These are phyloP conservation scores for Biscogniauxia mediterranea DNA, from an alignment of 2,329 filamentous ascomycete genomes.

Conservation along the genomic window DNA sequence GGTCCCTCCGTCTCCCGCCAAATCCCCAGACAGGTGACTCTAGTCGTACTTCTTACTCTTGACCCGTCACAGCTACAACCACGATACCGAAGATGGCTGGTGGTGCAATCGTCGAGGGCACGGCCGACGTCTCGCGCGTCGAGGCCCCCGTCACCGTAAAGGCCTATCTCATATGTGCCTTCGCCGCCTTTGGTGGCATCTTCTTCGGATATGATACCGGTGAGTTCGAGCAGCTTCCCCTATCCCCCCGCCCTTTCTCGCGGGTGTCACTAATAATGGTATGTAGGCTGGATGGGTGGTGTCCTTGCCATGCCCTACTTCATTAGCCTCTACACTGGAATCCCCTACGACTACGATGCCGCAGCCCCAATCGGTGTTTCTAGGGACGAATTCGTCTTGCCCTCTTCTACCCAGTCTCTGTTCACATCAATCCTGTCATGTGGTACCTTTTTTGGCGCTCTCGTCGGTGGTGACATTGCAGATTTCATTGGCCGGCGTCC, in stretches of 20 bases:
- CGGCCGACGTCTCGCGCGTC: constrained; percentile 55
- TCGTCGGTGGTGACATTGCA: constrained; percentile 64
- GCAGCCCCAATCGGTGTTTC: constrained; percentile 22
- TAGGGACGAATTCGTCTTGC: constrained; percentile 39
- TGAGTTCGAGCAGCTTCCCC: constrained; percentile 13
- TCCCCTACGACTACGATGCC: constrained; percentile 30
- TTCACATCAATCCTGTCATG: constrained; percentile 66
- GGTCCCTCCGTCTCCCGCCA: constrained; percentile 11
- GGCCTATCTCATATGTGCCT: constrained; percentile 68
- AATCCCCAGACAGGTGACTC: constrained; percentile 16
- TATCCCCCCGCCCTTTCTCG: not conserved
- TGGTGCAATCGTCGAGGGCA: constrained; percentile 31
- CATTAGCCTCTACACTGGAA: constrained; percentile 41
- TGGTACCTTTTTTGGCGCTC: constrained; percentile 62
- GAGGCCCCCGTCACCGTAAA: constrained; percentile 69
- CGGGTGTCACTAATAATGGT: not conserved
- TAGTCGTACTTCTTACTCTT: constrained; percentile 17
- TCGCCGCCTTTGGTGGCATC: constrained; percentile 70
- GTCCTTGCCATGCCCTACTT: constrained; percentile 33
- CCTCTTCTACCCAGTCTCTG: constrained; percentile 52
- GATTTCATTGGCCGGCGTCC: constrained; percentile 62
- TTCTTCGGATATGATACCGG: constrained; percentile 80
- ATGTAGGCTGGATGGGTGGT: constrained; percentile 26
- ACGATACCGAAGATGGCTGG: constrained; percentile 26
- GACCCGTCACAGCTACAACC: constrained; percentile 8